Conservation (phyloP, 768 basidiomycete species). For the Tulasnella sp. region DNA sequence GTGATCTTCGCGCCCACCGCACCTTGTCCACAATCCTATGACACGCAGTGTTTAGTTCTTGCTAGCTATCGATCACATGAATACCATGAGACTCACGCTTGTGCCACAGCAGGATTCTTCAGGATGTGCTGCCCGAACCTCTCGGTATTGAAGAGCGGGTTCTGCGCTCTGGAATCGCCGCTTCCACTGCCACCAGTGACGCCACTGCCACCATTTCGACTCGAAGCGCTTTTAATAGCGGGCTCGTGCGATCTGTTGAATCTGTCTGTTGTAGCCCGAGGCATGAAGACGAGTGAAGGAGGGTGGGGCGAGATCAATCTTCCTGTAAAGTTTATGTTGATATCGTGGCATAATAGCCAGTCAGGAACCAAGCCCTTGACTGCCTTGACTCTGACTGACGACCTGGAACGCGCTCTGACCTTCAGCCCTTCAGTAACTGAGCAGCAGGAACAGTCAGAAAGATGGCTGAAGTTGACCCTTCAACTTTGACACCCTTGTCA, state of each 20-base stretch:
- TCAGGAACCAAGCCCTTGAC: too few species aligned
- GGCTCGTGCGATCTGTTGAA: constrained; percentile 60
- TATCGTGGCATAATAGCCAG: too few species aligned
- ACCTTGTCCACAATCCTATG: constrained; percentile 55
- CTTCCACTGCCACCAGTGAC: background rate
- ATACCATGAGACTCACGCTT: constrained; percentile 48
- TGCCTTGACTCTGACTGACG: too few species aligned
- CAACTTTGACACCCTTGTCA: constrained; percentile 76
- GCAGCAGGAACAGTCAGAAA: background rate
- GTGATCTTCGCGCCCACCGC: background rate
- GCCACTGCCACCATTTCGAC: constrained; percentile 30
- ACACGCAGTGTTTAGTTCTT: background rate
- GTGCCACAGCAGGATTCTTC: constrained; percentile 84
- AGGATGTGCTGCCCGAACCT: constrained; percentile 96
- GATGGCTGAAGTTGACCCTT: constrained; percentile 50
- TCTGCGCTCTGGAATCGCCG: constrained; percentile 30
- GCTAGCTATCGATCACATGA: constrained; percentile 20
- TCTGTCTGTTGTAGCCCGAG: constrained; percentile 64
- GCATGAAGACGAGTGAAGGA: constrained; percentile 36
- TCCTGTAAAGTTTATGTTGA: background rate
- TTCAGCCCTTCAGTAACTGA: too few species aligned
- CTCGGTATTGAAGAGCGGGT: constrained; percentile 89
- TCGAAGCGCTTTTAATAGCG: constrained; percentile 36
- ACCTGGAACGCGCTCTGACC: too few species aligned
- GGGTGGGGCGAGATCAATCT: too few species aligned